Evolutionary conservation across 2,329 filamentous ascomycete species (phyloP).

Genomic region (Calonectria crousiana): DNA sequence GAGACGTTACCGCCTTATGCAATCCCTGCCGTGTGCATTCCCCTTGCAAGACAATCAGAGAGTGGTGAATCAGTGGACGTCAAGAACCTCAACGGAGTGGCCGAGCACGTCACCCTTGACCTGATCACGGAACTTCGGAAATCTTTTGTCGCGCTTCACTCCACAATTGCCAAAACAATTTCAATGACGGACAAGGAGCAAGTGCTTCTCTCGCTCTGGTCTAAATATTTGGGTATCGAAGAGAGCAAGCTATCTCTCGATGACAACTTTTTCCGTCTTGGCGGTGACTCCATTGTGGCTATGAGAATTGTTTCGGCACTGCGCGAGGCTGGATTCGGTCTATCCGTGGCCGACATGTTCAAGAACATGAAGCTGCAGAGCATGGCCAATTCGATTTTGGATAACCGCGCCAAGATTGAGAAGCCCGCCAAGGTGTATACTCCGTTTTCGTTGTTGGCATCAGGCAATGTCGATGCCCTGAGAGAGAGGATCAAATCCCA

Average conservation of each 20-base stretch:
- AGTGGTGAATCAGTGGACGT: slow-evolving; percentile 15
- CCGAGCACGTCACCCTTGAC: slow-evolving; percentile 24
- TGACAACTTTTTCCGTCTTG: slow-evolving; percentile 46
- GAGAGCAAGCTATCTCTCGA: slow-evolving; percentile 40
- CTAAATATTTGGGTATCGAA: slow-evolving; percentile 36
- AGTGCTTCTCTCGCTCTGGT: slow-evolving; percentile 34
- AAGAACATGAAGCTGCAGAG: slow-evolving; percentile 43
- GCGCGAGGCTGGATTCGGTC: slow-evolving; percentile 36
- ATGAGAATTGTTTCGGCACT: slow-evolving; percentile 45
- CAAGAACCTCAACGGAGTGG: neutral
- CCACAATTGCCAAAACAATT: slow-evolving; percentile 30
- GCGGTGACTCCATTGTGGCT: slow-evolving; percentile 42
- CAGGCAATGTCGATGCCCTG: slow-evolving; percentile 29
- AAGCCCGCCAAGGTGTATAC: slow-evolving; percentile 28
- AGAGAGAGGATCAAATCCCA: slow-evolving; percentile 27
- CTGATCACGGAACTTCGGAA: slow-evolving; percentile 35
- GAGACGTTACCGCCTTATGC: slow-evolving; percentile 43
- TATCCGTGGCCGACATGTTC: slow-evolving; percentile 45
- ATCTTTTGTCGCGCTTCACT: slow-evolving; percentile 25
- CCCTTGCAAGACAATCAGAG: neutral
- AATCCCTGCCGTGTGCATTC: slow-evolving; percentile 41
- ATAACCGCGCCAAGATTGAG: slow-evolving; percentile 14
- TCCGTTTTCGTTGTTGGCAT: slow-evolving; percentile 36
- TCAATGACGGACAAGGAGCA: slow-evolving; percentile 37
- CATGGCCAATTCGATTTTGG: slow-evolving; percentile 37